These are phyloP conservation scores for Pyrenochaeta sp. DNA, from an alignment of 2,329 filamentous ascomycete species.

Conservation along the genomic window DNA sequence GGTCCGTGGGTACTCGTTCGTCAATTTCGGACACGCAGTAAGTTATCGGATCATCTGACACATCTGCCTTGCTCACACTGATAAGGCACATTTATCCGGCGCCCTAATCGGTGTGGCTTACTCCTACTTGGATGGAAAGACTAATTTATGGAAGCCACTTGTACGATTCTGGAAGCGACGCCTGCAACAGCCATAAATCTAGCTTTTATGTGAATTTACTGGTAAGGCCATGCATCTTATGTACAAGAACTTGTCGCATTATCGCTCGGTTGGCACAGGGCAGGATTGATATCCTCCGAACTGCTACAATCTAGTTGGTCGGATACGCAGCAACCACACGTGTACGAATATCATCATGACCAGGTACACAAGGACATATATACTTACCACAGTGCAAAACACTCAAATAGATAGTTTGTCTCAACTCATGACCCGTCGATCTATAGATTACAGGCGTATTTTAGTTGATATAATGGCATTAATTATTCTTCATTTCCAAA, in stretches of 20 bases:
- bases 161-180: constrained; percentile 38
- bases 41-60: constrained; percentile 13
- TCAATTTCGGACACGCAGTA: constrained; percentile 47
- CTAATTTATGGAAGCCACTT: constrained; percentile 44
- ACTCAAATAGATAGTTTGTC: too few relatives aligned
- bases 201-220: not conserved
- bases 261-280: too few relatives aligned
- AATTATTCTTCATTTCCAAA: too few relatives aligned
- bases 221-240: not conserved
- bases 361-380: too few relatives aligned
- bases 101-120: constrained; percentile 41
- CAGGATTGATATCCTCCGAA: too few relatives aligned
- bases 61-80: constrained; percentile 17
- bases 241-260: not conserved
- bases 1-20: constrained; percentile 35
- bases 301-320: too few relatives aligned
- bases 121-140: constrained; percentile 44
- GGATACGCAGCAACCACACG: too few relatives aligned
- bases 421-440: too few relatives aligned
- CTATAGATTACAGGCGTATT: too few relatives aligned
- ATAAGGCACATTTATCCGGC: constrained; percentile 45
- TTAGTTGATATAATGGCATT: too few relatives aligned
- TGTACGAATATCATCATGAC: too few relatives aligned
- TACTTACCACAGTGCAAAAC: too few relatives aligned
- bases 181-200: constrained; percentile 14